Percentiles rank a stretch among this genome's conserved stretches.
Conservation (phyloP, 2,329 filamentous ascomycete genomes). For the Pseudocercospora macadamiae region DNA sequence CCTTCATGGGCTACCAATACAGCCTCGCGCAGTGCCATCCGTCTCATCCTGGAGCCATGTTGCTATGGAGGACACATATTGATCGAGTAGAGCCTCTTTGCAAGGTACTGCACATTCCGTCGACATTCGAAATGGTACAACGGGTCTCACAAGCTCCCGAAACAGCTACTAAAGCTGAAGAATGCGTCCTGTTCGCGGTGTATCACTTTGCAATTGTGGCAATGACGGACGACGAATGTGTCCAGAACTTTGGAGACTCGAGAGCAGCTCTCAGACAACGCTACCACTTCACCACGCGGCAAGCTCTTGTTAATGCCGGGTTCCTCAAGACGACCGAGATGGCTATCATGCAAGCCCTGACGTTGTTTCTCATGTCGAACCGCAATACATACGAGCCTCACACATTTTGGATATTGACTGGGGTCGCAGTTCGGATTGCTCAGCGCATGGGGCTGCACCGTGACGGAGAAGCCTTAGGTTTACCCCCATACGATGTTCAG, state of each 20-base stretch:
- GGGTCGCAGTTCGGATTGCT: conserved; percentile 60
- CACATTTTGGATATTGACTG: conserved; percentile 65
- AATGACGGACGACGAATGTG: conserved; percentile 50
- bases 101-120: conserved; percentile 69
- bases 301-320: conserved; percentile 66
- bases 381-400: conserved; percentile 49
- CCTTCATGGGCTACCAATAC: conserved; percentile 20
- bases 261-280: conserved; percentile 33
- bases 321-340: conserved; percentile 70
- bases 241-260: conserved; percentile 52
- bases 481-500: conserved; percentile 59
- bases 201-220: conserved; percentile 61
- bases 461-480: conserved; percentile 55
- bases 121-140: conserved; percentile 58
- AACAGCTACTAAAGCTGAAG: conserved; percentile 60
- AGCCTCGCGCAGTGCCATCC: conserved; percentile 50
- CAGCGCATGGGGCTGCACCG: conserved; percentile 63
- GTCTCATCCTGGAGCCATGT: conserved; percentile 57
- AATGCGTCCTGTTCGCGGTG: conserved; percentile 62
- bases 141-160: conserved; percentile 40
- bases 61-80: conserved; percentile 60
- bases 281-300: conserved; percentile 55
- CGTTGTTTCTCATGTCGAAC: conserved; percentile 58
- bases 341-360: conserved; percentile 63
- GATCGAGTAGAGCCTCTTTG: conserved; percentile 72